Percentiles rank a stretch among this genome's conserved stretches.
These are phyloP conservation scores for Irpex lacteus DNA, from an alignment of 1,284 basidiomycete genomes.

Conservation along the genomic window DNA sequence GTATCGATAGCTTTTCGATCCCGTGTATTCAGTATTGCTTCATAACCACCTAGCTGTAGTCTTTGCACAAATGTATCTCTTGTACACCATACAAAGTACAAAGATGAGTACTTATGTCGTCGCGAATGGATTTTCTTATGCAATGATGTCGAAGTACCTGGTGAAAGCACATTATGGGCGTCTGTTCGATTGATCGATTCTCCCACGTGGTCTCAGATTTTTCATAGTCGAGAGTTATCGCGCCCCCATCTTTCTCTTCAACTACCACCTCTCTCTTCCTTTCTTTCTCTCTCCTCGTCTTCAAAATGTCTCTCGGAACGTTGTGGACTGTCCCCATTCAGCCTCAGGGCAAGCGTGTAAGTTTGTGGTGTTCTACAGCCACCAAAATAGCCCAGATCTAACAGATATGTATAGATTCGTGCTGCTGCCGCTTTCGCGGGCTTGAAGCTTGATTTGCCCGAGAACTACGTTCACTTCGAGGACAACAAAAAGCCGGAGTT, in stretches of 20 bases:
- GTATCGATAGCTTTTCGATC: neutral
- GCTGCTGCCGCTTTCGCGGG: slow-evolving; percentile 74
- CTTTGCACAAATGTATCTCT: neutral
- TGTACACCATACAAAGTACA: too few species aligned
- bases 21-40: neutral
- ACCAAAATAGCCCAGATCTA: neutral
- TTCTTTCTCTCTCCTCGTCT: slow-evolving; percentile 5
- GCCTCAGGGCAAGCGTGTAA: slow-evolving; percentile 47
- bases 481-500: slow-evolving; percentile 81
- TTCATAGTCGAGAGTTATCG: slow-evolving; percentile 1
- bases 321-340: slow-evolving; percentile 50
- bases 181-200: neutral
- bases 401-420: slow-evolving; percentile 49
- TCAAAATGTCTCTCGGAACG: slow-evolving; percentile 58
- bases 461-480: slow-evolving; percentile 60
- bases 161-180: neutral
- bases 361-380: slow-evolving; percentile 22
- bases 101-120: too few species aligned
- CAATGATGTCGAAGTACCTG: neutral
- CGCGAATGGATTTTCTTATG: neutral
- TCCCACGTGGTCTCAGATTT: slow-evolving; percentile 1
- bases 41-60: neutral
- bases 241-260: slow-evolving; percentile 7
- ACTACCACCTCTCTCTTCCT: slow-evolving; percentile 10
- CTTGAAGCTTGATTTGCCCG: slow-evolving; percentile 60